Evolutionary conservation across 192 early-diverging fungal species (phyloP), one percentile per base, ranked within the genome.

Genomic region (Physocladia obscura): DNA sequence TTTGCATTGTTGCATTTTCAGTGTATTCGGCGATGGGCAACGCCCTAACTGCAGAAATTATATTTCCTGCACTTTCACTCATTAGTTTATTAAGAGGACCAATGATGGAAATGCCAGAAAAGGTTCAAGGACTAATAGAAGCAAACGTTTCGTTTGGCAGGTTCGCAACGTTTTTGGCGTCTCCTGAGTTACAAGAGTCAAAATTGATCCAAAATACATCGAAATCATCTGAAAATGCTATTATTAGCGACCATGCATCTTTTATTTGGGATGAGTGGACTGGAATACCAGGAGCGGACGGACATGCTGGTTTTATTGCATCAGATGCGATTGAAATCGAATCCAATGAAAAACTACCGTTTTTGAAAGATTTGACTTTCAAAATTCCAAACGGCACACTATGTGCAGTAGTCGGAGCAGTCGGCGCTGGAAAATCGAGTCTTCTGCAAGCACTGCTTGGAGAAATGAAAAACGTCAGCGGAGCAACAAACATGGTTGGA

Each of bases 351-450:
- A 27, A 17, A 44, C 19, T 27, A 6, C 8, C 38, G 17, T 8
- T 22, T 13, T 47, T 92, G 24, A 77, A 72, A 34, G 81, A 82
- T 62, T 64, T 90, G 30, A 73, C 76, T 58, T 21, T 89, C 22
- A 61, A 54, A 48, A 61, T 85, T 70, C 55, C 70, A 65, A 69
- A 76, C 38, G 78, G 89, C 36, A 55, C 83, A 24, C 80, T 97
- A 5, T 86, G 90, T 0, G 91, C 88, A 0, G 74, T 97, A 17
- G 87, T 92, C 13, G 95, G 95, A 13, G 75, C 82, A 1, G 92
- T 93, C 2, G 95, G 91, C 2, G 77, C 86, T 0, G 93, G 93
- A 30, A 97, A 97, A 67, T 90, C 90, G 0, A 89, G 91, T 2
- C 75, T 97, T 26, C 74, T 97, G 0, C 83, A 86, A 61, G 87